Conservation (phyloP, 139 green algal species). For the Edaphochlamys debaryana region DNA sequence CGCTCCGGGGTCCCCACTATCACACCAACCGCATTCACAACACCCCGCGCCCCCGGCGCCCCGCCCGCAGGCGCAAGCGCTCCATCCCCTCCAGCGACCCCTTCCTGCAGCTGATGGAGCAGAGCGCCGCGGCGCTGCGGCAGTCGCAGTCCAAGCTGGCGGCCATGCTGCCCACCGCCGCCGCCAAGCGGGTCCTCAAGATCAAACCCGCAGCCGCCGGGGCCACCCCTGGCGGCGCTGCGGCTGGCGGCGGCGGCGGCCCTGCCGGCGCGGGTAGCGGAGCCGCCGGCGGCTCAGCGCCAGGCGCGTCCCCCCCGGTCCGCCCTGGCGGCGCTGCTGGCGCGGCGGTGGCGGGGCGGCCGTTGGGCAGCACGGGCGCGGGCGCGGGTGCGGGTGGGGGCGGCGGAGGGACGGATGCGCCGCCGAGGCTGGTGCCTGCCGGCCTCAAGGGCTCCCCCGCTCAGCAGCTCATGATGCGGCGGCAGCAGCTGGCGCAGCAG, state of each 20-base stretch:
- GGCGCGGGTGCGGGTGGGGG: not conserved
- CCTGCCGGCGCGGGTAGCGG: not conserved
- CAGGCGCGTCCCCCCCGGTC: too few relatives aligned
- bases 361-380: too few relatives aligned
- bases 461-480: not conserved
- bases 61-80: slow-evolving; percentile 10
- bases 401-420: not conserved
- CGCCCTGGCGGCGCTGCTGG: not conserved
- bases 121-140: not conserved
- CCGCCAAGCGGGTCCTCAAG: slow-evolving; percentile 20
- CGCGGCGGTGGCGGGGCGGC: too few relatives aligned
- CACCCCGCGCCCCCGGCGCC: too few relatives aligned
- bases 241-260: not conserved
- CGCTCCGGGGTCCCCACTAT: too few relatives aligned
- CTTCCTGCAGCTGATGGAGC: slow-evolving; percentile 18
- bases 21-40: too few relatives aligned
- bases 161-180: slow-evolving; percentile 31
- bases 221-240: too few relatives aligned
- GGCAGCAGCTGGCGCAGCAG: not conserved
- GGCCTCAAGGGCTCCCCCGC: too few relatives aligned
- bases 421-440: too few relatives aligned
- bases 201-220: too few relatives aligned
- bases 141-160: slow-evolving; percentile 17
- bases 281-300: too few relatives aligned
- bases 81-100: not conserved